A percentile compares a stretch with the other conserved stretches of the same genome.
These are phyloP conservation scores for Apiosordaria backusii DNA, from an alignment of 495 filamentous ascomycete species.

Conservation along the genomic window DNA sequence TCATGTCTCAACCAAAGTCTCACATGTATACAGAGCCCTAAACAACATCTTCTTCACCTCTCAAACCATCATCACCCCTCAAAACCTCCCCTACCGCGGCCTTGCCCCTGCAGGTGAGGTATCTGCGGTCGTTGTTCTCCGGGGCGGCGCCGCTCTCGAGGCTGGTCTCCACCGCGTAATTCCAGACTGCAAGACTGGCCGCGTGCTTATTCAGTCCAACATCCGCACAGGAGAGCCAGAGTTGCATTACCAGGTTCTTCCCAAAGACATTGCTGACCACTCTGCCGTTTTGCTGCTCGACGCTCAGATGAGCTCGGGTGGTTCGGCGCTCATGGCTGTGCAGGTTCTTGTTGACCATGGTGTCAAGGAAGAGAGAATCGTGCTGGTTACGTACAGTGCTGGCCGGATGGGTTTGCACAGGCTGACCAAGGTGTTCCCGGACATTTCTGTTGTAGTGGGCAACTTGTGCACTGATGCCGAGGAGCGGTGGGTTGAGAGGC, in stretches of 20 bases:
- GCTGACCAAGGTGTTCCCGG: conserved; percentile 80
- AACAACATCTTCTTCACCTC: conserved; percentile 65
- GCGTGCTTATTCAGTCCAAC: conserved; percentile 87
- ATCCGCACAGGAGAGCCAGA: conserved; percentile 81
- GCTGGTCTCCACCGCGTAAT: conserved; percentile 83
- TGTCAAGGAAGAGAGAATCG: conserved; percentile 77
- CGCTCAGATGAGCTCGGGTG: conserved; percentile 89
- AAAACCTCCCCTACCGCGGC: conserved; percentile 62
- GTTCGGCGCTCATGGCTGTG: conserved; percentile 94
- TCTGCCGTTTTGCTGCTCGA: conserved; percentile 82
- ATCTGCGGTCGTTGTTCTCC: conserved; percentile 82
- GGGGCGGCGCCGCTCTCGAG: conserved; percentile 83
- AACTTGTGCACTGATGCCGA: conserved; percentile 50
- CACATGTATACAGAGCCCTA: conserved; percentile 37
- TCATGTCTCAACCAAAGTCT: neutral
- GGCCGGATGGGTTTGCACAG: conserved; percentile 63
- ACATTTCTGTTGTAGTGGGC: conserved; percentile 76
- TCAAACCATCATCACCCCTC: conserved; percentile 62
- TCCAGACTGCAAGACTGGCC: conserved; percentile 85
- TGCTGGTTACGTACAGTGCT: conserved; percentile 35
- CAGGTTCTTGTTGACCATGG: conserved; percentile 91
- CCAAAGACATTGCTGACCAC: conserved; percentile 64
- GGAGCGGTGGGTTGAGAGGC: conserved; percentile 39
- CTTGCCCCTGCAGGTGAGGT: conserved; percentile 63
- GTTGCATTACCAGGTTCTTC: conserved; percentile 79